These are phyloP conservation scores for Chlorencoelia australis DNA, from an alignment of 2,329 filamentous ascomycete species.

Conservation along the genomic window DNA sequence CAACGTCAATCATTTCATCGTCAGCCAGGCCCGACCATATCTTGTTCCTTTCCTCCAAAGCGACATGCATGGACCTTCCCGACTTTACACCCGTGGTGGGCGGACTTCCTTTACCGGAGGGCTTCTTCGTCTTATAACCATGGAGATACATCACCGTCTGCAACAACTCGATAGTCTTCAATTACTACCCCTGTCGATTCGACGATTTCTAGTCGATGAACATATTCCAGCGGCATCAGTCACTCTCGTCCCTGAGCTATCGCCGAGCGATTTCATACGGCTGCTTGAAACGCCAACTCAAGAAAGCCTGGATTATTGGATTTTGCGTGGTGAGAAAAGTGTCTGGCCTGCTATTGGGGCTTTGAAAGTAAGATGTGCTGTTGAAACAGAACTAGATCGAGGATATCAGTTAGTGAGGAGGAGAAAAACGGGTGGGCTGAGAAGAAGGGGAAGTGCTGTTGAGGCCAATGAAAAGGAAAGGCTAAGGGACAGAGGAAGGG, in stretches of 20 bases:
- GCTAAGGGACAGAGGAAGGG: slow-evolving; percentile 20
- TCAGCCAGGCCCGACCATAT: slow-evolving; percentile 86
- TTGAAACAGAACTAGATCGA: slow-evolving; percentile 80
- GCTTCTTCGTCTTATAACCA: slow-evolving; percentile 56
- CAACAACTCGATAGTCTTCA: slow-evolving; percentile 71
- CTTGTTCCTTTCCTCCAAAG: slow-evolving; percentile 75
- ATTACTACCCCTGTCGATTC: slow-evolving; percentile 57
- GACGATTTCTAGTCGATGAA: slow-evolving; percentile 74
- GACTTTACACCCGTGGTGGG: slow-evolving; percentile 47
- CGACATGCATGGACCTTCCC: slow-evolving; percentile 67
- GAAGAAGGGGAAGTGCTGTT: slow-evolving; percentile 25
- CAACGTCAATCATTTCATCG: slow-evolving; percentile 82
- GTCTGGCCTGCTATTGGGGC: slow-evolving; percentile 87
- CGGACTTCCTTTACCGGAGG: slow-evolving; percentile 48
- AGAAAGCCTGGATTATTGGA: slow-evolving; percentile 74
- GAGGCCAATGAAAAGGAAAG: slow-evolving; percentile 18
- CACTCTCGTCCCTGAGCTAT: slow-evolving; percentile 73
- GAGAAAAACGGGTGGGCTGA: slow-evolving; percentile 27
- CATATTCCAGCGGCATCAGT: slow-evolving; percentile 67
- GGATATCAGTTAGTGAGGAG: slow-evolving; percentile 73
- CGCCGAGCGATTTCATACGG: slow-evolving; percentile 60
- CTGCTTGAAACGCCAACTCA: slow-evolving; percentile 75
- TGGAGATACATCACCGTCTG: slow-evolving; percentile 73
- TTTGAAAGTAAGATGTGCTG: slow-evolving; percentile 67
- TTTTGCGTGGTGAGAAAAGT: slow-evolving; percentile 69